Percentiles rank a stretch among this genome's conserved stretches.
Conservation (phyloP, 2,329 filamentous ascomycete species). For the Lizonia empirigonia region DNA sequence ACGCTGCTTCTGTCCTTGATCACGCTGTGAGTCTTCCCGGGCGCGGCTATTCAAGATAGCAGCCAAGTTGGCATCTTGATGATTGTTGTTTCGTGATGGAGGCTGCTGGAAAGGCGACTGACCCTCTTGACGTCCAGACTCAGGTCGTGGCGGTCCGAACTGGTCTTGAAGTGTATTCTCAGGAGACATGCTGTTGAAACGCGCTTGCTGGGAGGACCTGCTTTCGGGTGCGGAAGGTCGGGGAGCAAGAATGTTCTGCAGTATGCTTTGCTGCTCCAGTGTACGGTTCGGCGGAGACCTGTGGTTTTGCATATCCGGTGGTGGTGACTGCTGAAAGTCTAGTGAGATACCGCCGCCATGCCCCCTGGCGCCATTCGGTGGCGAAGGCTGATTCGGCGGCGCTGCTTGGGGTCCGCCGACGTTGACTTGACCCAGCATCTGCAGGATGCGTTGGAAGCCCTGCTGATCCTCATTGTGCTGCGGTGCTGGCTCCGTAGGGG, state of each 20-base stretch:
- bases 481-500: conserved; percentile 35
- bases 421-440: conserved; percentile 70
- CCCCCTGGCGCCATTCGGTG: conserved; percentile 33
- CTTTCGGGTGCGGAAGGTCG: conserved; percentile 38
- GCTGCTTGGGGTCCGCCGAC: conserved; percentile 25
- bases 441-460: conserved; percentile 80
- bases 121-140: conserved; percentile 38
- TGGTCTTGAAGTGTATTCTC: conserved; percentile 40
- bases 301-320: conserved; percentile 34
- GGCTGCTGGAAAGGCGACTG: conserved; percentile 41
- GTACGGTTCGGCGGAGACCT: conserved; percentile 34
- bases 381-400: conserved; percentile 29
- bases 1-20: conserved; percentile 59
- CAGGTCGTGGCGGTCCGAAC: conserved; percentile 38
- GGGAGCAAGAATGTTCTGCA: conserved; percentile 45
- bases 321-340: conserved; percentile 43
- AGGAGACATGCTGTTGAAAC: conserved; percentile 46
- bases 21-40: conserved; percentile 44
- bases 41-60: conserved; percentile 49
- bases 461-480: conserved; percentile 73
- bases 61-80: conserved; percentile 42
- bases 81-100: conserved; percentile 37
- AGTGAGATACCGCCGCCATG: conserved; percentile 40
- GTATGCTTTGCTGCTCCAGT: conserved; percentile 43
- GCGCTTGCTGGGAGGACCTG: conserved; percentile 36